These are phyloP conservation scores for Diaporthe citriasiana DNA, from an alignment of 2,329 filamentous ascomycete genomes.

Conservation along the genomic window DNA sequence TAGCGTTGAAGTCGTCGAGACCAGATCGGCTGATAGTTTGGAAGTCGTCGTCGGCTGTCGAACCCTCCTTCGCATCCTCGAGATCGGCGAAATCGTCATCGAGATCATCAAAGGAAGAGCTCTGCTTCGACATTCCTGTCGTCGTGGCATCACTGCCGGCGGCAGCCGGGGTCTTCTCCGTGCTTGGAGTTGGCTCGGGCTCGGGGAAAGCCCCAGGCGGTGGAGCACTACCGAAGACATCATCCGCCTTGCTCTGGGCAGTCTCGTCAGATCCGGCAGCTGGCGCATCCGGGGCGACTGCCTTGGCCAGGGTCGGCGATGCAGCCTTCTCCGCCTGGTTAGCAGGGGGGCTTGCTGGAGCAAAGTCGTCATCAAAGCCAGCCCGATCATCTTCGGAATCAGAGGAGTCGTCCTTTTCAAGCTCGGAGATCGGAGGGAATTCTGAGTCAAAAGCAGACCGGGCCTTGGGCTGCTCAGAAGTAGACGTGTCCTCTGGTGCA, in stretches of 20 bases:
- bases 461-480: slow-evolving; percentile 58
- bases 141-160: slow-evolving; percentile 50
- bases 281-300: slow-evolving; percentile 48
- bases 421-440: slow-evolving; percentile 93
- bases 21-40: slow-evolving; percentile 79
- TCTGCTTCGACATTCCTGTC: slow-evolving; percentile 55
- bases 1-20: slow-evolving; percentile 83
- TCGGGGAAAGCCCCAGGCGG: slow-evolving; percentile 45
- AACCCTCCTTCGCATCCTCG: slow-evolving; percentile 86
- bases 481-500: slow-evolving; percentile 57
- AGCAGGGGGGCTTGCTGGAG: slow-evolving; percentile 68
- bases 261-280: slow-evolving; percentile 40
- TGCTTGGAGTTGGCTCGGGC: slow-evolving; percentile 49
- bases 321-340: slow-evolving; percentile 50
- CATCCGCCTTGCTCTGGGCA: slow-evolving; percentile 49
- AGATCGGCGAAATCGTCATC: slow-evolving; percentile 87
- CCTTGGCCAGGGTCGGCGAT: slow-evolving; percentile 49
- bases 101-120: slow-evolving; percentile 79
- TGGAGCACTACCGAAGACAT: slow-evolving; percentile 57
- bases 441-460: slow-evolving; percentile 76
- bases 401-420: slow-evolving; percentile 87
- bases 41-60: slow-evolving; percentile 85
- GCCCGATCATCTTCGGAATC: slow-evolving; percentile 84
- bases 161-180: slow-evolving; percentile 48
- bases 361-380: slow-evolving; percentile 95